phyloP scores from a whole-genome alignment of 441 rosid species.

The Corymbia citriodora region DNA sequence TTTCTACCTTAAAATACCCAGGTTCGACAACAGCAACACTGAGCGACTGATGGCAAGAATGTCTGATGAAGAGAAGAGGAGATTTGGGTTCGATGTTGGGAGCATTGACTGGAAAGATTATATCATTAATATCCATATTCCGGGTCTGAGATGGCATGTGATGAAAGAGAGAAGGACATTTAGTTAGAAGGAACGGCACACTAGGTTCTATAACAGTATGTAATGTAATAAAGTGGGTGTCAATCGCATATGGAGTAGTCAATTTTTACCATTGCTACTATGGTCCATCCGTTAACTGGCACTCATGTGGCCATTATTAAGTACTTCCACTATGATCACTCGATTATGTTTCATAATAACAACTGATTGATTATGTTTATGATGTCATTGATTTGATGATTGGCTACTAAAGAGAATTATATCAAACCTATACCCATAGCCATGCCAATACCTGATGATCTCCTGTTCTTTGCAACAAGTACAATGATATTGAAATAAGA shows the following conservation, averaged over 20 bases:
- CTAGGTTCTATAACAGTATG: neutral
- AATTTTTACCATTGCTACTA: neutral
- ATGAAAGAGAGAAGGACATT: constrained; percentile 49
- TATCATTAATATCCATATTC: constrained; percentile 75
- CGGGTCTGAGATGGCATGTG: constrained; percentile 78
- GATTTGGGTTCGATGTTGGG: constrained; percentile 66
- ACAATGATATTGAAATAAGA: neutral
- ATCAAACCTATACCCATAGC: neutral
- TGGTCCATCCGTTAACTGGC: neutral
- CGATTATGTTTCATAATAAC: neutral
- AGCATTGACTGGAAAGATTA: constrained; percentile 78
- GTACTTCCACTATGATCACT: neutral
- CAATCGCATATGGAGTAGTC: neutral
- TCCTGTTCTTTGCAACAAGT: neutral
- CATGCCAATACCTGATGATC: neutral
- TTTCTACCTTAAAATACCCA: constrained; percentile 11
- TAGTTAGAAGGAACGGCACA: neutral
- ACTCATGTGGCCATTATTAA: neutral
- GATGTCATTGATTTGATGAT: neutral
- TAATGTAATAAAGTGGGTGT: neutral
- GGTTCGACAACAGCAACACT: constrained; percentile 87
- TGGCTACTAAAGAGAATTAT: neutral
- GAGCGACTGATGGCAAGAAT: constrained; percentile 59
- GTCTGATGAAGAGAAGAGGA: constrained; percentile 71
- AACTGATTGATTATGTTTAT: neutral